phyloP scores from a whole-genome alignment of 2,329 filamentous ascomycete genomes.

The Lasiodiplodia citricola region DNA sequence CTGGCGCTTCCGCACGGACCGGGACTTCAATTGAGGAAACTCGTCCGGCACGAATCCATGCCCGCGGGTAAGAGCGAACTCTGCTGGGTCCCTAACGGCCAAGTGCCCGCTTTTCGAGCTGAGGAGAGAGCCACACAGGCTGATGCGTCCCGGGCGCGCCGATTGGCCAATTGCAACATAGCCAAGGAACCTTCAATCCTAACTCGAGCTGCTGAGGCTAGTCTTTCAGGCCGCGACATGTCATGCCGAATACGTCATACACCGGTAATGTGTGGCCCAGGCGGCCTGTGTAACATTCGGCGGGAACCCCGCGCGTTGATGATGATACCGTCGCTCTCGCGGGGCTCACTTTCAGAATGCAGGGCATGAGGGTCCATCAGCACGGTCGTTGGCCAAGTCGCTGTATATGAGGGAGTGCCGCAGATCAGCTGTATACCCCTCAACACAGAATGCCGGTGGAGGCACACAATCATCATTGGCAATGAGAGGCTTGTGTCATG shows the following conservation, averaged over 20 bases:
- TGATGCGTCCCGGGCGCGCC: conserved; percentile 1
- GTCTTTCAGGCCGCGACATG: not conserved
- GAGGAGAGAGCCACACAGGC: not conserved
- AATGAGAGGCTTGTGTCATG: not conserved
- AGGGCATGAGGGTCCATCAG: not conserved
- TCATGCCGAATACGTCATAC: not conserved
- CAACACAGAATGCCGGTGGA: not conserved
- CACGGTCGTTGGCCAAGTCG: not conserved
- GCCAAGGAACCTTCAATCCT: not conserved
- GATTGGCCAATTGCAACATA: not conserved
- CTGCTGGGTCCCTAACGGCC: not conserved
- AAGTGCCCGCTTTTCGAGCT: not conserved
- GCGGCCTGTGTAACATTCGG: not conserved
- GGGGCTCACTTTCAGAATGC: not conserved
- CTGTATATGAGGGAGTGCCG: not conserved
- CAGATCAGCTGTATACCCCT: not conserved
- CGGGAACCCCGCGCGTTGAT: not conserved
- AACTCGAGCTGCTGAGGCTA: not conserved
- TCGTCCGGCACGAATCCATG: not conserved
- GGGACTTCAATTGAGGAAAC: not conserved
- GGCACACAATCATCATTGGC: not conserved
- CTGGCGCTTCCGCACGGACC: conserved; percentile 12
- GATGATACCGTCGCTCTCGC: not conserved
- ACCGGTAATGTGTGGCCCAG: not conserved
- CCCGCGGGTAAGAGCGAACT: not conserved